These are phyloP conservation scores for Hymenoscyphus salicellus DNA, from an alignment of 2,329 filamentous ascomycete genomes.

Conservation along the genomic window DNA sequence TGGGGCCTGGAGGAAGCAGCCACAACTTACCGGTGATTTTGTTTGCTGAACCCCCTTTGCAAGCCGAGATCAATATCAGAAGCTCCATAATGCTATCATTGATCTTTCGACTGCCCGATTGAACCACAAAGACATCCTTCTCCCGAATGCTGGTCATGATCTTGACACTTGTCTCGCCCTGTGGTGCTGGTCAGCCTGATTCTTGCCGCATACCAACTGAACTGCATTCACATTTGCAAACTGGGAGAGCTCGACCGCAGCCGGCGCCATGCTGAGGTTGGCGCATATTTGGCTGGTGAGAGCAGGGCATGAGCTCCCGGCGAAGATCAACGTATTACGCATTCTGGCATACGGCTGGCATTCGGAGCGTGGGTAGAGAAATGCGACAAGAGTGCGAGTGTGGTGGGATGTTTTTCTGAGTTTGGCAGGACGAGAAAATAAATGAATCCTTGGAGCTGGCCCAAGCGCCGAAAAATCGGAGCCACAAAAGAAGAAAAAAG, in stretches of 20 bases:
- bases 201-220: neutral
- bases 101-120: slow-evolving; percentile 92
- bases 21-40: slow-evolving; percentile 81
- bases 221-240: slow-evolving; percentile 61
- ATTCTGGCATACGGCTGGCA: slow-evolving; percentile 40
- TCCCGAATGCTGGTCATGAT: slow-evolving; percentile 80
- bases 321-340: slow-evolving; percentile 66
- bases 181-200: slow-evolving; percentile 33
- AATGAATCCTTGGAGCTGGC: too few species aligned
- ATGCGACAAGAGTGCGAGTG: neutral
- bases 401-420: neutral
- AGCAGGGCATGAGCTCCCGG: slow-evolving; percentile 63
- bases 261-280: slow-evolving; percentile 64
- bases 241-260: slow-evolving; percentile 63
- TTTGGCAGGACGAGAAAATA: too few species aligned
- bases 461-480: too few species aligned
- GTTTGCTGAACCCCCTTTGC: slow-evolving; percentile 95
- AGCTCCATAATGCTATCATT: slow-evolving; percentile 99
- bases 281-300: slow-evolving; percentile 65
- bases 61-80: slow-evolving; percentile 97
- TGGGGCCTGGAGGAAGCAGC: neutral
- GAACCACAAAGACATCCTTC: slow-evolving; percentile 98
- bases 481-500: too few species aligned
- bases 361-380: slow-evolving; percentile 7
- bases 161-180: slow-evolving; percentile 69